phyloP scores from a whole-genome alignment of 768 basidiomycete genomes.

The Lenzites betulinus region DNA sequence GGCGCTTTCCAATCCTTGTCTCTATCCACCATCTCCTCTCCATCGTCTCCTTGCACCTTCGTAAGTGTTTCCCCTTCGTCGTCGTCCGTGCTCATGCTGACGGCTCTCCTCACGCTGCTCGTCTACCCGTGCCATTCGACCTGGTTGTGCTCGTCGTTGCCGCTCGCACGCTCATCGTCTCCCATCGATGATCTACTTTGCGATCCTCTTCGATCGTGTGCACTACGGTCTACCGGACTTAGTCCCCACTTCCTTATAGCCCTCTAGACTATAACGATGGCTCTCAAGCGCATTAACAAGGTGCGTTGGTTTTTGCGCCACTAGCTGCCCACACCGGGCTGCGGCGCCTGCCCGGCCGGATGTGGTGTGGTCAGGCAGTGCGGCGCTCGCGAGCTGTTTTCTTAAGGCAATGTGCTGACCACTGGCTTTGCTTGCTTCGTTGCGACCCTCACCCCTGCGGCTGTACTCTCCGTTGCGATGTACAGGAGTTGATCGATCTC shows the following conservation, averaged over 20 bases:
- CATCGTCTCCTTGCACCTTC: conserved; percentile 31
- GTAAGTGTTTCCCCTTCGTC: conserved; percentile 7
- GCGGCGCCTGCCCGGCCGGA: conserved; percentile 9
- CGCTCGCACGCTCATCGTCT: conserved; percentile 13
- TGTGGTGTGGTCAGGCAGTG: conserved; percentile 10
- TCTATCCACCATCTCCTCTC: conserved; percentile 32
- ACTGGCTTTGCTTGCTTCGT: not conserved
- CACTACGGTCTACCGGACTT: not conserved
- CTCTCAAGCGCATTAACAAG: conserved; percentile 99
- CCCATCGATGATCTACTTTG: conserved; percentile 40
- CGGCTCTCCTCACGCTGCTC: not conserved
- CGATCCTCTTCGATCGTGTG: conserved; percentile 40
- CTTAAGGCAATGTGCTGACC: not conserved
- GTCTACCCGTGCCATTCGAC: conserved; percentile 1
- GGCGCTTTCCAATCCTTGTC: conserved; percentile 24
- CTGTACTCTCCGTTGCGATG: not conserved
- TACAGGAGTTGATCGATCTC: conserved; percentile 97
- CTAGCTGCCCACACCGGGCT: not conserved
- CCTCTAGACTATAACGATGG: conserved; percentile 55
- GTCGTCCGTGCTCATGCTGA: not conserved
- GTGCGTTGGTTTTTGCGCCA: conserved; percentile 42
- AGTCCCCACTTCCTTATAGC: conserved; percentile 24
- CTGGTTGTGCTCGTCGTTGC: conserved; percentile 1
- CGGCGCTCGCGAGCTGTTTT: conserved; percentile 3
- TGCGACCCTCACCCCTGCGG: not conserved